Base-by-base conservation (phyloP, 1,284 basidiomycete species). In the Naganishia sp. region DNA sequence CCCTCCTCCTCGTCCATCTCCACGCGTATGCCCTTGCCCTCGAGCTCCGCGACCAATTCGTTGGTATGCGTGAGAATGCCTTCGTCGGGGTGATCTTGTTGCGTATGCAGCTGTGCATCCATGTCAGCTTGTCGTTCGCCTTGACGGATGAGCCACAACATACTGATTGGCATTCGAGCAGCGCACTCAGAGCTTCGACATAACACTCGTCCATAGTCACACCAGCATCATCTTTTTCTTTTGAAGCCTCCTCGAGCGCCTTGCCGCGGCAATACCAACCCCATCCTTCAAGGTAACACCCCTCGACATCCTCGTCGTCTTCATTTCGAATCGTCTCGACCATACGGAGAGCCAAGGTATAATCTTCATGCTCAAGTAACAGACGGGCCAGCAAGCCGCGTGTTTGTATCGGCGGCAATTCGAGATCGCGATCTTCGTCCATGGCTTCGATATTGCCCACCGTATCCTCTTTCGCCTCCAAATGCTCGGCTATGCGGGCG, bases 271-370 rank as follows among this genome's bases (percentile, higher is more conserved):
- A 81, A 81, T 87, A 92, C 83, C 92, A 93, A 67, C 90, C 89
- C 91, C 92, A 94, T 61, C 92, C 94, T 76, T 94, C 90, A n/a
- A 95, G 84, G 77, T 96, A 96, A 86, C 92, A 94, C 3, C 89
- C 91, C 74, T 95, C 93, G 6, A 94, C 87, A 65, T 93, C 89
- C 74, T 92, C 86, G 71, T 93, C 90, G 78, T 95, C 91, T 13
- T 88, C 83, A 13, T 88, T 86, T 77, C 94, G 88, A 31, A 94
- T 84, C 5, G 88, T 88, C 49, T 90, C 86, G 15, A 96, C 80
- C 6, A 94, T 87, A 48, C 89, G 81, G 15, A 95, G 80, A 1
- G 92, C 92, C 16, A 85, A 83, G 28, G 85, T 80, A 79, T 86
- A 88, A 45, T 87, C 77, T n/a, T 83, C 82, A 36, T 92, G 83